phyloP scores from a whole-genome alignment of 345 rosid species.

The Abelmoschus esculentus region DNA sequence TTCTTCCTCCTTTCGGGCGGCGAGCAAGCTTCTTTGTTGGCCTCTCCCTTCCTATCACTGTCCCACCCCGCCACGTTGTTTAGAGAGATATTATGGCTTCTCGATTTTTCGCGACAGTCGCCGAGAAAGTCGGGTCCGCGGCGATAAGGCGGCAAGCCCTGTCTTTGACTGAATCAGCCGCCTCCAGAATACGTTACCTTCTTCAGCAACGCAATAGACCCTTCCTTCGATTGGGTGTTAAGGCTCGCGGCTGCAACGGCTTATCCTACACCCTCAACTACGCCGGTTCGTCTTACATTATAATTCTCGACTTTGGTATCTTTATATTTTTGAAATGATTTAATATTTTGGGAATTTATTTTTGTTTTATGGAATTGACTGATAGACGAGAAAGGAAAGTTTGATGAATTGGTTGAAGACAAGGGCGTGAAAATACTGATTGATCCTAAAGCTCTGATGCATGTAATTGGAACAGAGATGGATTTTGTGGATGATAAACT shows the following conservation, averaged over 20 bases:
- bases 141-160: constrained; percentile 32
- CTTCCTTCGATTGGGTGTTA: constrained; percentile 53
- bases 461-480: constrained; percentile 63
- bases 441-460: constrained; percentile 66
- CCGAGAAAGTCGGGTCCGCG: background rate
- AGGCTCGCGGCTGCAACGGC: constrained; percentile 71
- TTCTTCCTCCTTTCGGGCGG: too few species aligned
- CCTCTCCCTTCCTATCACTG: background rate
- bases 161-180: constrained; percentile 46
- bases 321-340: background rate
- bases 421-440: constrained; percentile 57
- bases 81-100: background rate
- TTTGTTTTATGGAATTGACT: background rate
- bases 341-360: background rate
- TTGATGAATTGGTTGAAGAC: constrained; percentile 63
- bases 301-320: background rate
- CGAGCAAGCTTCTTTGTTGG: background rate
- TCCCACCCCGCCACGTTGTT: background rate
- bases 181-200: constrained; percentile 40
- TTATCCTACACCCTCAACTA: constrained; percentile 62
- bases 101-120: background rate
- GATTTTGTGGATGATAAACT: constrained; percentile 66
- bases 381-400: constrained; percentile 51
- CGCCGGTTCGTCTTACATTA: constrained; percentile 29
- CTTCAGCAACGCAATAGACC: constrained; percentile 48